Evolutionary conservation across 2,329 filamentous ascomycete species (phyloP).

Genomic region (Hypomyces perniciosus): DNA sequence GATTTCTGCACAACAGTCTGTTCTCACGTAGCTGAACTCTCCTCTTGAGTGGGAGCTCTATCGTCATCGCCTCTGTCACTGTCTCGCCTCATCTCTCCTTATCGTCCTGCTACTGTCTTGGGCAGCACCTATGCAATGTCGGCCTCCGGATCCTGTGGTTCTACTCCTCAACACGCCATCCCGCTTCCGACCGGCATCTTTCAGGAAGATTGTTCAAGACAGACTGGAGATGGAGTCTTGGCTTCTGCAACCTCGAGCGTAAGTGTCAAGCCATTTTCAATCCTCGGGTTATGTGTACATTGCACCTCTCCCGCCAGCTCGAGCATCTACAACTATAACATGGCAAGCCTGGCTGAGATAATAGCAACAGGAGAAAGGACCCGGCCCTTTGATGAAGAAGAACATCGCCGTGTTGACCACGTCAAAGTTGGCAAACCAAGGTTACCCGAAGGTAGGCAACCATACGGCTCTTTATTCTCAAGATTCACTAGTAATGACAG

Average conservation of each 20-base stretch:
- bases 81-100: constrained; percentile 10
- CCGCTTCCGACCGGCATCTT: constrained; percentile 12
- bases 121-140: constrained; percentile 23
- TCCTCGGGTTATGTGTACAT: too few species aligned
- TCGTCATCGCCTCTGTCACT: constrained; percentile 7
- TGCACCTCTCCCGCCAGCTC: too few species aligned
- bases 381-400: constrained; percentile 31
- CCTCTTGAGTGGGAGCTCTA: constrained; percentile 24
- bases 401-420: constrained; percentile 43
- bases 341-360: neutral
- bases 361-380: constrained; percentile 16
- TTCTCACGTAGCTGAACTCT: constrained; percentile 22
- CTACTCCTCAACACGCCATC: constrained; percentile 22
- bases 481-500: constrained; percentile 15
- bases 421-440: constrained; percentile 51
- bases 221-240: constrained; percentile 13
- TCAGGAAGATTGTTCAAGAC: constrained; percentile 19
- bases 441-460: constrained; percentile 42
- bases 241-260: constrained; percentile 15
- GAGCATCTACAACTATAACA: too few species aligned
- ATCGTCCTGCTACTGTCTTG: neutral
- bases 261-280: constrained; percentile 5
- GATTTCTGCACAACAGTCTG: constrained; percentile 2
- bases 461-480: constrained; percentile 12
- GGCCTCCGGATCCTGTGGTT: constrained; percentile 21